phyloP scores from a whole-genome alignment of 768 basidiomycete species.

The Calocybe gangraenosa region DNA sequence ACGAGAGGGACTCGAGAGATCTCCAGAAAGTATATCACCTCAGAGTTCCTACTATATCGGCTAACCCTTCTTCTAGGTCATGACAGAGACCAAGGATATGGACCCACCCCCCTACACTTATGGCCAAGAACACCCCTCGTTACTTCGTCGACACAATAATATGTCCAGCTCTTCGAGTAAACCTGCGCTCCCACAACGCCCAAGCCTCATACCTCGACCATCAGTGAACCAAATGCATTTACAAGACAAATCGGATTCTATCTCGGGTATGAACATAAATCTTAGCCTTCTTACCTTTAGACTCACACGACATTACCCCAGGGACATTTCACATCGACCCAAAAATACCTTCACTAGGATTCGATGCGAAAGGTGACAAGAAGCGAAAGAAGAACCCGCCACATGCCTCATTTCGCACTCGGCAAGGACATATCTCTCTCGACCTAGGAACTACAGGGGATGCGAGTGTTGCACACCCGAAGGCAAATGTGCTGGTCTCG shows the following conservation, averaged over 20 bases:
- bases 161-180: not conserved
- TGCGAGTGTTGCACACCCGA: conserved; percentile 20
- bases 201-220: not conserved
- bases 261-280: not conserved
- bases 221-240: not conserved
- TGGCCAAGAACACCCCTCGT: not conserved
- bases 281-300: not conserved
- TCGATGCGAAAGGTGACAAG: conserved; percentile 19
- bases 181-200: not conserved
- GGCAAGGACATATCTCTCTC: conserved; percentile 33
- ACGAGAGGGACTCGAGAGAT: conserved; percentile 1
- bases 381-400: conserved; percentile 24
- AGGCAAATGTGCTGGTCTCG: conserved; percentile 33
- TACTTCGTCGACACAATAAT: not conserved
- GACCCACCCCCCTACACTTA: conserved; percentile 12
- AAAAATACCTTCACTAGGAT: conserved; percentile 23
- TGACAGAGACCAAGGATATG: not conserved
- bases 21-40: conserved; percentile 3
- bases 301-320: conserved; percentile 7
- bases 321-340: conserved; percentile 42
- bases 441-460: conserved; percentile 34
- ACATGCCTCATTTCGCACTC: conserved; percentile 39
- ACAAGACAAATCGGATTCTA: not conserved
- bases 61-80: not conserved
- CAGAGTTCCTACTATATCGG: too few species aligned